These are phyloP conservation scores for Trametes sanguinea DNA, from an alignment of 768 basidiomycete genomes.

Conservation along the genomic window DNA sequence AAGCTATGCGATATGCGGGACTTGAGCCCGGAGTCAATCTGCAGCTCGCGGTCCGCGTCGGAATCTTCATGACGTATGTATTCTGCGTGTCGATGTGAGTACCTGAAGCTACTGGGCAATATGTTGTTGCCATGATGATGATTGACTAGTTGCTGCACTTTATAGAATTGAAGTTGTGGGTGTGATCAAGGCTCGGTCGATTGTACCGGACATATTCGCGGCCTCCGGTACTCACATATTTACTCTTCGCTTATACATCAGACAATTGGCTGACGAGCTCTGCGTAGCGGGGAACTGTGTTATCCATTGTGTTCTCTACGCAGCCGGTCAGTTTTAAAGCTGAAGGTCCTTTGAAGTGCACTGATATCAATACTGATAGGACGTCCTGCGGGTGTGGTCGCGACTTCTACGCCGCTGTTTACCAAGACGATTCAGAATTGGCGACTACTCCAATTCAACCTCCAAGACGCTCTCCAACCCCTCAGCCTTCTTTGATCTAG, in stretches of 20 bases:
- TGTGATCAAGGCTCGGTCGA: constrained; percentile 13
- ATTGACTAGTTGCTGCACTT: no score
- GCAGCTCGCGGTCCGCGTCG: constrained; percentile 26
- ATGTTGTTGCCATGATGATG: no score
- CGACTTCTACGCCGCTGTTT: constrained; percentile 14
- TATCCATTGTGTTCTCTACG: constrained; percentile 31
- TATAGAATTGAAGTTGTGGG: constrained; percentile 13
- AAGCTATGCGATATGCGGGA: constrained; percentile 20
- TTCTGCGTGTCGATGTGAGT: constrained; percentile 29
- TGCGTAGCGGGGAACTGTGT: constrained; percentile 27
- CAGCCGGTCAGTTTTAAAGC: constrained; percentile 21
- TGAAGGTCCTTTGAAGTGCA: not conserved
- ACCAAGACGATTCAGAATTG: not conserved
- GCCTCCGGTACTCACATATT: constrained; percentile 26
- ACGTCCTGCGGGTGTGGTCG: constrained; percentile 27
- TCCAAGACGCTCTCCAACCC: not conserved
- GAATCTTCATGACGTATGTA: constrained; percentile 28
- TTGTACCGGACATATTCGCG: constrained; percentile 30
- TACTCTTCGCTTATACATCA: not conserved
- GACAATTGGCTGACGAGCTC: not conserved
- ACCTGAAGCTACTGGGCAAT: not conserved
- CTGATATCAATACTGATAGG: constrained; percentile 13
- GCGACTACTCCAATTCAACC: not conserved
- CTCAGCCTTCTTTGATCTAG: constrained; percentile 16
- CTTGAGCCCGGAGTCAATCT: constrained; percentile 16